Conservation (phyloP, 2,329 filamentous ascomycete genomes). For the Cercospora sp. region DNA sequence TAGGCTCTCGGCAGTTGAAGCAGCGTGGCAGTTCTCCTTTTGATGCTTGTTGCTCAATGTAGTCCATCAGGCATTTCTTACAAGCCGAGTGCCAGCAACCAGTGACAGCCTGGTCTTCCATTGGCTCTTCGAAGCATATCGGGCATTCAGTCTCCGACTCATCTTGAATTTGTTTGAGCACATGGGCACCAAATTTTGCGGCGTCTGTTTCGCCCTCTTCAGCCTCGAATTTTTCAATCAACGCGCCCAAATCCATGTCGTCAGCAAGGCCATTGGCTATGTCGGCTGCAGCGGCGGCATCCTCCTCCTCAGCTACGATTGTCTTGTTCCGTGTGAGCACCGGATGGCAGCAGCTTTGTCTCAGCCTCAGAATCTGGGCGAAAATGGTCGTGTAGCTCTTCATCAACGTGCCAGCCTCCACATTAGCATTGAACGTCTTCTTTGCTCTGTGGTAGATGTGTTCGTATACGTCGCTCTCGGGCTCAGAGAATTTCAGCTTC, state of each 20-base stretch:
- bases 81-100: slow-evolving; percentile 98
- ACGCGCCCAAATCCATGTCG: slow-evolving; percentile 88
- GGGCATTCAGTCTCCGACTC: slow-evolving; percentile 89
- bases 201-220: slow-evolving; percentile 59
- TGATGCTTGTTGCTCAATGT: slow-evolving; percentile 81
- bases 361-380: slow-evolving; percentile 87
- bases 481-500: slow-evolving; percentile 77
- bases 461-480: slow-evolving; percentile 89
- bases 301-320: slow-evolving; percentile 83
- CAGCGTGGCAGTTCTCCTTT: slow-evolving; percentile 76
- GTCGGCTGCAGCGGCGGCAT: slow-evolving; percentile 75
- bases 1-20: slow-evolving; percentile 82
- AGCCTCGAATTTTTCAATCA: slow-evolving; percentile 78
- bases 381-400: slow-evolving; percentile 98
- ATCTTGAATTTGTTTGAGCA: slow-evolving; percentile 85
- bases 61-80: slow-evolving; percentile 86
- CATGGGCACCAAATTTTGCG: slow-evolving; percentile 80
- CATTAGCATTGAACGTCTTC: slow-evolving; percentile 77
- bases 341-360: slow-evolving; percentile 93
- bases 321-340: slow-evolving; percentile 81
- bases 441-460: slow-evolving; percentile 83
- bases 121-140: slow-evolving; percentile 91
- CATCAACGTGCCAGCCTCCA: slow-evolving; percentile 88
- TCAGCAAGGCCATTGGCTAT: slow-evolving; percentile 79
- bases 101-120: slow-evolving; percentile 91